Base-by-base conservation (phyloP, 345 rosid genomes). In the Balakata baccata region DNA sequence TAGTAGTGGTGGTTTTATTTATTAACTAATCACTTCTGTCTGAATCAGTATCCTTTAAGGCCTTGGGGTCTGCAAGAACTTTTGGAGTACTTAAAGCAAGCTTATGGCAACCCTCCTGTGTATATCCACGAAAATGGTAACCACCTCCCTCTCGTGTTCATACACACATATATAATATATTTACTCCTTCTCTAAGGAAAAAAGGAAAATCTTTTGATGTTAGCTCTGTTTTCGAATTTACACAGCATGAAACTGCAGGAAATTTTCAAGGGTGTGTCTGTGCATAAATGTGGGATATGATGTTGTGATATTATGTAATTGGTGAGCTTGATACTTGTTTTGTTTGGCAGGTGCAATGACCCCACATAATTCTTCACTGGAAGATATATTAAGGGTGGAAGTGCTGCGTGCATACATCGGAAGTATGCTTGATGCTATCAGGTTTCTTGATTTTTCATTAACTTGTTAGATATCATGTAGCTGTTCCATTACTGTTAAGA, bases 81-180 rank as follows among this genome's bases (percentile, higher is more conserved):
- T 16, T 71, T 85, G 79, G 81, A 77, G 75, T 71, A 75, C 76
- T 51, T 82, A 47, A 80, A 85, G 79, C 57, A 67, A 62, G 53
- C 56, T 70, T 85, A 80, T 66, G 87, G 81, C 51, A 85, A 85
- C 66, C 87, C 85, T 52, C 81, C 84, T 3, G 64, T 80, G 6
- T 77, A 72, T 59, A 78, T 86, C 74, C 85, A 86, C 18, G 87
- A 86, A 79, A 85, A 82, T 71, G 89, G 89, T 85, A 10, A 72
- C 22, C 70, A 10, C 6, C 1, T 62, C 71, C 7, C 67, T 37
- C 68, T 43, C 6, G 6, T 6, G 0, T 41, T 3, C 13, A 29
- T 0, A 4, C 17, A 9, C 54, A 10, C 51, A 17, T 3, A 43
- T 43, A 43, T 43, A 43, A 43, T 43, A 43, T 43, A 43, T 43